Evolutionary conservation across 495 filamentous ascomycete genomes (phyloP), one percentile per base, ranked within the genome.

Genomic region (Melanomma pulvis-pyrius): DNA sequence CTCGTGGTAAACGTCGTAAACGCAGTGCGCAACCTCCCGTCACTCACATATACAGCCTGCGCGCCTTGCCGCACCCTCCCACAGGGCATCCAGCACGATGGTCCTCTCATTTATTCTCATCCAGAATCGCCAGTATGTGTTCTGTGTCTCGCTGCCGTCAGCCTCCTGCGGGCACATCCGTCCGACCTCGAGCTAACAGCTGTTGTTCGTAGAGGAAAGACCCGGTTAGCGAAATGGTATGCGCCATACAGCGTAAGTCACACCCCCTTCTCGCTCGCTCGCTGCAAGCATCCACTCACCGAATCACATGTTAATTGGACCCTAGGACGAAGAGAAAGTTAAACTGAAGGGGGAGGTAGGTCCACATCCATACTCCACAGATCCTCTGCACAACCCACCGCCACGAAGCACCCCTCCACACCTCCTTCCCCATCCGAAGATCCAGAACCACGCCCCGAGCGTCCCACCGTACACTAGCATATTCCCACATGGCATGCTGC

Each of bases 221-320:
- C 94, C 71, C 90, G 94, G 36, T 87, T 98, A 58, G 94, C 94
- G 59, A 98, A 98, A 82, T 98, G 93, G 93, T 98, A 98, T 81
- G 90, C 91, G 67, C 93, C 94, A 47, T 97, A 97, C 84, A 93
- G 86, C 80, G 85, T 87, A 74, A 77, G 84, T 78, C 32, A 44
- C 68, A 55, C 44, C 49, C 39, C 51, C 24, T 22, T 12, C 36
- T 17, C n/a, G 46, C 6, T 11, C 9, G 13, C 34, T 70, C 39
- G n/a, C 39, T 44, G 39, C 39, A 44, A 17, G 51, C 61, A 60
- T 25, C 47, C 47, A 24, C n/a, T 9, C 44, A 21, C 58, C 32
- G 59, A 63, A 21, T 54, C 54, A 53, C 48, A 44, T 47, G 25
- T 46, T 49, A 57, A 62, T 54, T 2, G 0, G 12, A 11, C 50